phyloP scores from a whole-genome alignment of 768 basidiomycete genomes.

The Arthromyces matolae region DNA sequence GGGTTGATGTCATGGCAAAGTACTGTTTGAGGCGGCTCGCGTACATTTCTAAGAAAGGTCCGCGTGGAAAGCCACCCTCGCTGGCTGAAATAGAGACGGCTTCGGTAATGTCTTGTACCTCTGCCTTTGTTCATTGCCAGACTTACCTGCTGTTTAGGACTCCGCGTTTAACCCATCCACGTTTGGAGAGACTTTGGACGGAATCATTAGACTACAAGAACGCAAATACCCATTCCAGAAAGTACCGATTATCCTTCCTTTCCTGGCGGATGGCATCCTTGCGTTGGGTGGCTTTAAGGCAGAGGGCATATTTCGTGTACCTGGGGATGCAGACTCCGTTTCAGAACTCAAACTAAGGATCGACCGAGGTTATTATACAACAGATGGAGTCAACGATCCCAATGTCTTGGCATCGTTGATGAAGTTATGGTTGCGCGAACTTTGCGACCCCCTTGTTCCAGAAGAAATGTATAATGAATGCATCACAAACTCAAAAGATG shows the following conservation, averaged over 20 bases:
- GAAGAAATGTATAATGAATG: constrained; percentile 91
- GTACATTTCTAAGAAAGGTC: constrained; percentile 77
- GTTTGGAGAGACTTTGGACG: constrained; percentile 87
- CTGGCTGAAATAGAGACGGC: constrained; percentile 89
- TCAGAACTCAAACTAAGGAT: constrained; percentile 87
- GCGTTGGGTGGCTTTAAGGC: constrained; percentile 79
- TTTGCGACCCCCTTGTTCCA: constrained; percentile 89
- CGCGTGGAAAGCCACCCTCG: constrained; percentile 79
- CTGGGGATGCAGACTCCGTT: constrained; percentile 86
- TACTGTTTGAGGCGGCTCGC: constrained; percentile 80
- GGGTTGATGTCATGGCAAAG: constrained; percentile 88
- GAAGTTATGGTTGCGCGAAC: constrained; percentile 92
- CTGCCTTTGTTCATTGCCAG: constrained; percentile 9
- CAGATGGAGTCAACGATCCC: constrained; percentile 88
- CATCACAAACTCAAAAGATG: constrained; percentile 62
- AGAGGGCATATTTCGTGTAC: constrained; percentile 92
- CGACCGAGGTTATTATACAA: constrained; percentile 85
- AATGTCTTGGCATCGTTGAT: constrained; percentile 86
- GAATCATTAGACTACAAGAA: constrained; percentile 79
- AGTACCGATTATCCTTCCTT: constrained; percentile 91
- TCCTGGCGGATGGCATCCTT: constrained; percentile 89
- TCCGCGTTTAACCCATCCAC: constrained; percentile 94
- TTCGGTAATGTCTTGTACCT: constrained; percentile 45
- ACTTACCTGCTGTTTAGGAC: constrained; percentile 59
- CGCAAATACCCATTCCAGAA: constrained; percentile 81